Percentiles rank a stretch among this genome's conserved stretches.
Evolutionary conservation across 169 alveolate genomes (phyloP).

Genomic region (Cardiosporidium cionae): DNA sequence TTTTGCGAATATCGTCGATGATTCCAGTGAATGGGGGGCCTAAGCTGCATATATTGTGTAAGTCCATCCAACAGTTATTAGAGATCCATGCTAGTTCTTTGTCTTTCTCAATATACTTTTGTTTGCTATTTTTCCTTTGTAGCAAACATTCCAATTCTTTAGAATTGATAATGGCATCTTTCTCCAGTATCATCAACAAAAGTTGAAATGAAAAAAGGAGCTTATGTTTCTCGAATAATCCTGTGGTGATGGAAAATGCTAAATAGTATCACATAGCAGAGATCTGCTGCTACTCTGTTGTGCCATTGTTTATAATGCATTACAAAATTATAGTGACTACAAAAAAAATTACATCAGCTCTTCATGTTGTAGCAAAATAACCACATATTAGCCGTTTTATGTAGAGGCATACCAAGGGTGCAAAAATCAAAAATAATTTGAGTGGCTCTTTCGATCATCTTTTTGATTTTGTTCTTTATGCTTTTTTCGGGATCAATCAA

Average conservation of each 20-base stretch:
- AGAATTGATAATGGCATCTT: slow-evolving; percentile 67
- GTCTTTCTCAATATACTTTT: slow-evolving; percentile 45
- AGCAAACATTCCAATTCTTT: slow-evolving; percentile 84
- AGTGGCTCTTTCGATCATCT: slow-evolving; percentile 78
- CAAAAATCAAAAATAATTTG: slow-evolving; percentile 80
- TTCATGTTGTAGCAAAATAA: too few species aligned
- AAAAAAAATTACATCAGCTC: too few species aligned
- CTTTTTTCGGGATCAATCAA: slow-evolving; percentile 82
- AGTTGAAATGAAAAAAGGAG: slow-evolving; percentile 85
- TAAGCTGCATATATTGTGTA: slow-evolving; percentile 62
- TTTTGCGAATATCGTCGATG: slow-evolving; percentile 18
- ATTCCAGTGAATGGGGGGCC: slow-evolving; percentile 52
- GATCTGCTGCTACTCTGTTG: too few species aligned
- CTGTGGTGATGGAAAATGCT: too few species aligned
- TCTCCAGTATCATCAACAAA: slow-evolving; percentile 85
- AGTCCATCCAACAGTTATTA: slow-evolving; percentile 85
- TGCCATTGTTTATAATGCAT: too few species aligned
- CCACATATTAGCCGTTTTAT: too few species aligned
- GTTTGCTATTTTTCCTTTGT: slow-evolving; percentile 81
- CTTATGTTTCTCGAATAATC: slow-evolving; percentile 78
- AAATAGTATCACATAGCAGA: too few species aligned
- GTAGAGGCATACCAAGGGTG: slow-evolving; percentile 70
- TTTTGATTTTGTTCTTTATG: slow-evolving; percentile 75
- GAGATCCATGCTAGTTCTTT: slow-evolving; percentile 81
- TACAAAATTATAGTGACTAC: background rate